Evolutionary conservation across 1,139 yeast genomes (phyloP).

Genomic region (Debaryomyces sp.): DNA sequence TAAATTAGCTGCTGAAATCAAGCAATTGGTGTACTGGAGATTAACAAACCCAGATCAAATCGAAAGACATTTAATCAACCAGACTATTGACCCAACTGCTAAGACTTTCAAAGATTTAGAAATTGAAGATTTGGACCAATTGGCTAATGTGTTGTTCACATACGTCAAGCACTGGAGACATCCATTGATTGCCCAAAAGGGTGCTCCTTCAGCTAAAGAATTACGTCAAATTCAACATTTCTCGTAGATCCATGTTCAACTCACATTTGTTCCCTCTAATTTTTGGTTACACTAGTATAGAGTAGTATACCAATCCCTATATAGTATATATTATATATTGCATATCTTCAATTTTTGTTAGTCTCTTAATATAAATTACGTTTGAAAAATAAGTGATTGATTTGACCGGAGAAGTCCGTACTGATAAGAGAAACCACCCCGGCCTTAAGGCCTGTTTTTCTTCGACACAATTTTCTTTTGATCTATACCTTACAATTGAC

Average conservation of each 20-base stretch:
- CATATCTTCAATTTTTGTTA: conserved; percentile 8
- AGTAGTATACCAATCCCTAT: not conserved
- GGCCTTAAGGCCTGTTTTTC: not conserved
- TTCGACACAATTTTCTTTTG: not conserved
- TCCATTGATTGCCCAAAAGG: conserved; percentile 52
- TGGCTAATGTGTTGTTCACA: conserved; percentile 70
- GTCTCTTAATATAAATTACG: conserved; percentile 4
- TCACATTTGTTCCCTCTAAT: conserved; percentile 1
- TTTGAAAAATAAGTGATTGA: not conserved
- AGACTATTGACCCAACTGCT: conserved; percentile 62
- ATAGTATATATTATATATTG: too few species aligned
- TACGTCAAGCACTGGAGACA: conserved; percentile 62
- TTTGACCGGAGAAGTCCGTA: conserved; percentile 2
- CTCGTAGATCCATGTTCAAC: conserved; percentile 21
- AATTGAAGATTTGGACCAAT: conserved; percentile 60
- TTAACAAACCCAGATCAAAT: conserved; percentile 74
- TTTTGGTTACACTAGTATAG: not conserved
- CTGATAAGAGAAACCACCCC: not conserved
- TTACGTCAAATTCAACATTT: conserved; percentile 51
- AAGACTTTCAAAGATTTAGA: conserved; percentile 74
- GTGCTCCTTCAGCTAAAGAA: conserved; percentile 47
- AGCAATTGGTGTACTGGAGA: conserved; percentile 67
- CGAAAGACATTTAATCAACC: conserved; percentile 75
- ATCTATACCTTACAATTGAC: not conserved
- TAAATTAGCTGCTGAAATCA: conserved; percentile 47